Base-by-base conservation (phyloP, 2,329 filamentous ascomycete genomes). In the Pestalotiopsis sp. region DNA sequence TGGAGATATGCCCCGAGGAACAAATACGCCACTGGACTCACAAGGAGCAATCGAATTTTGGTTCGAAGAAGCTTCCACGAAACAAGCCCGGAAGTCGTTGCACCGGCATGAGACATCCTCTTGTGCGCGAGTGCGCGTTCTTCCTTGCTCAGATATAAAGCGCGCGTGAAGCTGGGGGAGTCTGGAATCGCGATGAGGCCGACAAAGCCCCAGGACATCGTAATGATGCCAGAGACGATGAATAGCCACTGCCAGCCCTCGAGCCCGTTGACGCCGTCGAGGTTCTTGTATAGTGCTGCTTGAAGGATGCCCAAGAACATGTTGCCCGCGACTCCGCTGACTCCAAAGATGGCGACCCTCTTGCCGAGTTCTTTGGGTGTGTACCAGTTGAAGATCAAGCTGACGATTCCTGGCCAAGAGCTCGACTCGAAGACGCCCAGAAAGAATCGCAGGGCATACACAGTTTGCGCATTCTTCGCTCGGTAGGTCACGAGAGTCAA, bases 371-470 rank as follows among this genome's bases (percentile, higher is more conserved):
- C 79, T 70, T 81, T 81, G 20, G 83, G 79, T 0, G 85, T 90
- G 72, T 91, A 91, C 89, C 89, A 91, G 0, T 85, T 84, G 0
- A 85, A 84, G 0, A 87, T 77, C 64, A 87, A 83, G 64, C 83
- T 70, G 20, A 77, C 76, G 20, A 79, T 71, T 1, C 75, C 75
- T 1, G 78, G 76, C 71, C 76, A 80, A 3, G 76, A 79, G 12
- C 75, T 76, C 1, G 75, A 75, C 39, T 77, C 77, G 45, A 79
- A 76, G 9, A 79, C 72, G 0, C 79, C 78, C n/a, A 80, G 72
- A 31, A 84, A 80, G 74, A 85, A 85, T 2, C 83, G 80, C n/a
- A 85, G 71, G 14, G 67, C 77, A 64, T 77, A 81, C 58, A 83
- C 75, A 0, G 78, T 79, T 4, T 76, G 76, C 4, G 81, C 78